Conservation (phyloP, 2,329 filamentous ascomycete species). For the Cladosporium colombiae region DNA sequence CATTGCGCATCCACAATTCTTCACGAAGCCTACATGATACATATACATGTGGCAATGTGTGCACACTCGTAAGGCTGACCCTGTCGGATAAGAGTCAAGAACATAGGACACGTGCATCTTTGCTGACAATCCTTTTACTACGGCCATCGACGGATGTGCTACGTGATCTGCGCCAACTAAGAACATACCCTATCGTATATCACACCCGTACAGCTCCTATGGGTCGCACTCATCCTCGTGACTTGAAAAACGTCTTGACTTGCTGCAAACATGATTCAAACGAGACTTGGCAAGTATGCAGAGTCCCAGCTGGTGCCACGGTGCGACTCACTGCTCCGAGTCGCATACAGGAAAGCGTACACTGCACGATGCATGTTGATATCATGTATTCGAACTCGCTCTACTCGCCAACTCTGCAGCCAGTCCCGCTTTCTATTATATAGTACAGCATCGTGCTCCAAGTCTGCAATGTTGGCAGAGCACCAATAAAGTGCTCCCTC, state of each 20-base stretch:
- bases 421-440: conserved; percentile 6
- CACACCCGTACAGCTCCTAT: not conserved
- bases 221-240: not conserved
- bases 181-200: not conserved
- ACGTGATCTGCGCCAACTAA: conserved; percentile 1
- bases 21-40: not conserved
- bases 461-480: not conserved
- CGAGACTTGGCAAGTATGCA: not conserved
- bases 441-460: conserved; percentile 16
- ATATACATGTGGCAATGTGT: too few relatives aligned
- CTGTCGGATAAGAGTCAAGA: not conserved
- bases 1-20: too few relatives aligned
- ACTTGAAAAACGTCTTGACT: not conserved
- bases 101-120: not conserved
- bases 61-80: not conserved
- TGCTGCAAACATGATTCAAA: not conserved
- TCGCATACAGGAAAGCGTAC: not conserved
- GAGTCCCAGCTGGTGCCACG: not conserved
- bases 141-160: not conserved
- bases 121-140: not conserved
- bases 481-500: not conserved
- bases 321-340: not conserved
- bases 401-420: not conserved
- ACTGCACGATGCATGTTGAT: not conserved
- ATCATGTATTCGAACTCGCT: conserved; percentile 15